Evolutionary conservation across 257 asterid species (phyloP), one percentile per base, ranked within the genome.

Genomic region (Capsicum chinense): DNA sequence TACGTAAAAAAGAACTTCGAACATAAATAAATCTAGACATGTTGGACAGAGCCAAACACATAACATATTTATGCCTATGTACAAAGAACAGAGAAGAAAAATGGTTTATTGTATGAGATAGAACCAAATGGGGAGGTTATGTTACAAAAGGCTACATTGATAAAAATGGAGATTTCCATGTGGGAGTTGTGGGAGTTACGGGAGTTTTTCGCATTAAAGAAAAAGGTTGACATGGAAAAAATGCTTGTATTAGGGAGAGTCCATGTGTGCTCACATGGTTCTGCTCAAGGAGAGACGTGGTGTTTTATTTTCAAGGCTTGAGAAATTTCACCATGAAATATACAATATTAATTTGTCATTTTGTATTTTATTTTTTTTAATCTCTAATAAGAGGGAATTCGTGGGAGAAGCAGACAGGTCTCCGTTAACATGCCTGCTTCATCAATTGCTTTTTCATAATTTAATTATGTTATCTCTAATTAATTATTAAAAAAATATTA

Each of bases 191-290:
- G 88, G 86, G 59, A 35, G 52, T 56, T 86, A 82, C 37, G 33
- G 37, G 67, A 79, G 56, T 83, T 71, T 58, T 62, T 64, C 4
- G 42, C 80, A n/a, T 85, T 56, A 47, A 83, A 74, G 2, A 0
- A 12, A 71, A 35, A 83, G 56, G 86, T 50, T 85, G 88, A 79
- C 84, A 80, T 88, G 85, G 88, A 71, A 67, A 37, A 56, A 70
- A 83, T 39, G 83, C 82, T 64, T 81, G 85, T 78, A 70, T 73
- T 83, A 84, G 86, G 69, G 70, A 63, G 58, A 66, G 86, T 88
- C 88, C 92, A 88, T 88, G 90, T 89, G 85, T 79, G 73, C n/a
- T 87, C 95, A 92, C 95, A 90, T 89, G 92, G 88, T 74, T 35
- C 16, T 86, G 89, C 87, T 86, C 84, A 16, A 57, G 54, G 33